These are phyloP conservation scores for Passalora sequoiae DNA, from an alignment of 2,329 filamentous ascomycete genomes.

Conservation along the genomic window DNA sequence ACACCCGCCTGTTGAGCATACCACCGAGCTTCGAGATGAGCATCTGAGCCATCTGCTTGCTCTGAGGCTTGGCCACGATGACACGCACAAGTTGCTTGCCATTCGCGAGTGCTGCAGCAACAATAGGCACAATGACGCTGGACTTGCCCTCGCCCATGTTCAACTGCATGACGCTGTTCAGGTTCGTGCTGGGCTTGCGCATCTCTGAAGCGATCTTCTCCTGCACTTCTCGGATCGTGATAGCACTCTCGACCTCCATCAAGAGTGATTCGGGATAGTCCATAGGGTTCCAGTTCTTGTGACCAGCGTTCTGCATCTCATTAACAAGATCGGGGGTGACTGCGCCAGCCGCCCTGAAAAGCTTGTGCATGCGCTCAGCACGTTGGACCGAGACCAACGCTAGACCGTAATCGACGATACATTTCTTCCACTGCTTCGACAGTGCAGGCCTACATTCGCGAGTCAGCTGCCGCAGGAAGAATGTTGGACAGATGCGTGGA, in stretches of 20 bases:
- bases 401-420: slow-evolving; percentile 43
- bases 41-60: slow-evolving; percentile 55
- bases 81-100: slow-evolving; percentile 47
- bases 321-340: slow-evolving; percentile 31
- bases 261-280: slow-evolving; percentile 59
- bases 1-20: slow-evolving; percentile 49
- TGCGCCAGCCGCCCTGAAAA: neutral
- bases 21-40: slow-evolving; percentile 53
- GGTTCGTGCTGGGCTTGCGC: slow-evolving; percentile 47
- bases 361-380: slow-evolving; percentile 39
- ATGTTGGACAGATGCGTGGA: slow-evolving; percentile 42
- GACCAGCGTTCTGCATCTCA: slow-evolving; percentile 47
- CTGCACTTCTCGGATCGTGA: slow-evolving; percentile 59
- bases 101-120: slow-evolving; percentile 44
- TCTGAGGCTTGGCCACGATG: slow-evolving; percentile 52
- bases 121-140: slow-evolving; percentile 63
- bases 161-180: slow-evolving; percentile 57
- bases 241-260: slow-evolving; percentile 60
- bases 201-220: slow-evolving; percentile 59
- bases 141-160: slow-evolving; percentile 71
- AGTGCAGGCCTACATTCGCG: slow-evolving; percentile 32
- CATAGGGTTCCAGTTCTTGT: slow-evolving; percentile 53
- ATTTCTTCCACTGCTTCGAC: slow-evolving; percentile 36
- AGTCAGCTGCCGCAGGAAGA: slow-evolving; percentile 48
- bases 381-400: slow-evolving; percentile 45